Base-by-base conservation (phyloP, 768 basidiomycete species). In the Roridomyces roridus region DNA sequence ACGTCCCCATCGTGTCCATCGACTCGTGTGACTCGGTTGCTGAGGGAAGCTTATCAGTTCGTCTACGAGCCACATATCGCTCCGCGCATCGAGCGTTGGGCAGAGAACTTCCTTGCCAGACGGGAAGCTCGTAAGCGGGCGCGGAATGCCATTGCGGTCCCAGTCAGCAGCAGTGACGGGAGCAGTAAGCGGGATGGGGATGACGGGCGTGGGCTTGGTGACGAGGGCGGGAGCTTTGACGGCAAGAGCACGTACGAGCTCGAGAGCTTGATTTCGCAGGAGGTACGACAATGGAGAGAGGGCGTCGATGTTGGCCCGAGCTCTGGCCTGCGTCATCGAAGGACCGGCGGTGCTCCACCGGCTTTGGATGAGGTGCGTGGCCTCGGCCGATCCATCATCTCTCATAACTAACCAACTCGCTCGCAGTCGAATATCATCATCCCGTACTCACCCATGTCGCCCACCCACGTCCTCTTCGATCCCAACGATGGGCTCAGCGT, bases 1-100 rank as follows among this genome's bases (percentile, higher is more conserved):
- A 50, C 37, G 77, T 68, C 44, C 20, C n/a, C n/a, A n/a, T 34
- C 31, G 34, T 39, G 17, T 23, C 41, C 31, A n/a, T 24, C n/a
- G 45, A 34, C 41, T 34, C 37, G 60, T 63, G 42, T 57, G 65
- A 62, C 50, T 40, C 67, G 62, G 51, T 65, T 66, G 56, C 65
- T 54, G 44, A 36, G 37, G 20, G 46, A 37, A 31, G 51, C 54
- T 48, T 57, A 48, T 48, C 43, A 90, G 88, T 84, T 85, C 51
- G 81, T 90, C 25, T 89, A 87, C 54, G 86, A 87, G 59, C 87
- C 87, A 10, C 86, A 88, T 55, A 79, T 89, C 54, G 86, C 85
- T 18, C 87, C 87, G 0, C 77, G 74, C 39, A 41, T 89, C 25
- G 86, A 85, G 64, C 74, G 68, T 59, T 78, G 77, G 78, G 76